Evolutionary conservation across 257 asterid genomes (phyloP).

Genomic region (Solanum ossicruentum): DNA sequence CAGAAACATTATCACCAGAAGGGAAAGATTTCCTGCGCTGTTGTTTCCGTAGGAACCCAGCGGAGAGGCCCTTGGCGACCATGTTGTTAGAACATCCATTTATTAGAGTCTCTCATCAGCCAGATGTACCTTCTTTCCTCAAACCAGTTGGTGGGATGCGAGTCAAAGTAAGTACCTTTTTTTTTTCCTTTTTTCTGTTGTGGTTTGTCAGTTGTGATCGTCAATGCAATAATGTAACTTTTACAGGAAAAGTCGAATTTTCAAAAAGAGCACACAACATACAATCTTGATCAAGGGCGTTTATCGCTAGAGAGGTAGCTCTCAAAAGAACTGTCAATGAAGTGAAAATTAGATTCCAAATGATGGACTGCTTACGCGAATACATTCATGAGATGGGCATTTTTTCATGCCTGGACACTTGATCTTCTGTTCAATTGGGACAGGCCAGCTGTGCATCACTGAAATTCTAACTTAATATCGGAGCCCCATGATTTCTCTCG

Average conservation of each 20-base stretch:
- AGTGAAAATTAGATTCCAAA: slow-evolving; percentile 6
- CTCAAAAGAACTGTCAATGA: slow-evolving; percentile 26
- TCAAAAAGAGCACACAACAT: slow-evolving; percentile 16
- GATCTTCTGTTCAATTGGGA: slow-evolving; percentile 25
- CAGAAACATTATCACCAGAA: slow-evolving; percentile 62
- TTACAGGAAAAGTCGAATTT: slow-evolving; percentile 27
- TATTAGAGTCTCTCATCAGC: slow-evolving; percentile 28
- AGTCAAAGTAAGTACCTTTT: slow-evolving; percentile 21
- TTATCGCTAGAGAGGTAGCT: slow-evolving; percentile 13
- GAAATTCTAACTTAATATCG: slow-evolving; percentile 12
- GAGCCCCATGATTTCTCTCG: slow-evolving; percentile 10
- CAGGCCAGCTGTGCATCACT: slow-evolving; percentile 13
- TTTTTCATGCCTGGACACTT: slow-evolving; percentile 10
- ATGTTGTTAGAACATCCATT: slow-evolving; percentile 62
- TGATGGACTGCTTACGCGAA: background rate
- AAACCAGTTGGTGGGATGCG: slow-evolving; percentile 16
- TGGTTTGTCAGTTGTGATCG: background rate
- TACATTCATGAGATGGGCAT: background rate
- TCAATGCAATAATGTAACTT: background rate
- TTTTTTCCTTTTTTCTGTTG: background rate
- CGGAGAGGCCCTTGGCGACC: slow-evolving; percentile 65
- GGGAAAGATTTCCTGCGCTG: slow-evolving; percentile 63
- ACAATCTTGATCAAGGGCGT: slow-evolving; percentile 17
- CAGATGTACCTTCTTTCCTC: slow-evolving; percentile 16
- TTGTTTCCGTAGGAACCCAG: slow-evolving; percentile 73